phyloP scores from a whole-genome alignment of 2,329 filamentous ascomycete species.

The Talaromyces sp. region DNA sequence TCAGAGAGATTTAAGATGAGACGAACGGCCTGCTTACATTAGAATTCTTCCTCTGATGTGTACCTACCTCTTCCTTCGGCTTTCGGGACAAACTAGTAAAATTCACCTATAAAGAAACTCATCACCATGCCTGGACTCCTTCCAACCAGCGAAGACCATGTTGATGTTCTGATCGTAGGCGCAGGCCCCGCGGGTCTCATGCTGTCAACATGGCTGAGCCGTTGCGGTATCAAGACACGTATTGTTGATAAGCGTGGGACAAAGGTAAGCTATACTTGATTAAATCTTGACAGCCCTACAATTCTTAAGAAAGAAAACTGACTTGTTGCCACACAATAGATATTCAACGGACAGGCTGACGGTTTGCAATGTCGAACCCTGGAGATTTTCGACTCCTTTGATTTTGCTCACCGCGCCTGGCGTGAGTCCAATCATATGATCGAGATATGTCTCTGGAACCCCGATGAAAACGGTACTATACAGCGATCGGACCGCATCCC shows the following conservation, averaged over 20 bases:
- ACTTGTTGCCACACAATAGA: not conserved
- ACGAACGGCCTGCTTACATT: not conserved
- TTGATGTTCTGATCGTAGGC: conserved; percentile 21
- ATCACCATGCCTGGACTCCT: not conserved
- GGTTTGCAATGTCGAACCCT: conserved; percentile 64
- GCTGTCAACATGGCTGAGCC: conserved; percentile 50
- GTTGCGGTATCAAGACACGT: conserved; percentile 48
- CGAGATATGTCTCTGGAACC: conserved; percentile 9
- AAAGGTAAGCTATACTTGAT: conserved; percentile 48
- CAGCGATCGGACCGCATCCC: conserved; percentile 3
- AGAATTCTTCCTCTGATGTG: not conserved
- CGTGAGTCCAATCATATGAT: conserved; percentile 22
- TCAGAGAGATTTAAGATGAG: not conserved
- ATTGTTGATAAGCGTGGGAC: conserved; percentile 48
- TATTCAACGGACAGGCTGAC: conserved; percentile 43
- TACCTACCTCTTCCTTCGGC: not conserved
- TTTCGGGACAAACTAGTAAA: not conserved
- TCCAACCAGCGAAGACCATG: conserved; percentile 29
- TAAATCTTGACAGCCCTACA: not conserved
- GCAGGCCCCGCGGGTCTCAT: conserved; percentile 36
- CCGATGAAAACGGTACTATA: conserved; percentile 7
- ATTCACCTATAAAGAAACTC: not conserved
- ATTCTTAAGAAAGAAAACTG: not conserved
- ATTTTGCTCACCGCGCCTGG: conserved; percentile 61
- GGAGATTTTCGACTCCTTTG: conserved; percentile 70